phyloP scores from a whole-genome alignment of 176 grass and related monocot species.

The Eleusine coracana region DNA sequence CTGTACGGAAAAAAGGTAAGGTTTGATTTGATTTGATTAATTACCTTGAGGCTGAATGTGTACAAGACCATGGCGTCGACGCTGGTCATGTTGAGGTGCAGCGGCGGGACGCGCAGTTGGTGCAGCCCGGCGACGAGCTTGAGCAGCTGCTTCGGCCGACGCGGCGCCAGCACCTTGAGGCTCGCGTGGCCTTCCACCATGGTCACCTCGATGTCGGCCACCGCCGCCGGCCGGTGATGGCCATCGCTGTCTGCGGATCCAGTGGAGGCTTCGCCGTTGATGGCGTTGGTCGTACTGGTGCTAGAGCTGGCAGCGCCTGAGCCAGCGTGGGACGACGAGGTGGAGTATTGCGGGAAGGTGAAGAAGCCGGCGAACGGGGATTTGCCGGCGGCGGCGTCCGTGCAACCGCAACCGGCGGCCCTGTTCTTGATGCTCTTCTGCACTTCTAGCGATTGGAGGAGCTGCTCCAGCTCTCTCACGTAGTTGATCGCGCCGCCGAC shows the following conservation, averaged over 20 bases:
- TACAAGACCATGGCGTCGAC: slow-evolving; percentile 71
- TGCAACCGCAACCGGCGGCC: not conserved
- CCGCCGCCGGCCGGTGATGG: not conserved
- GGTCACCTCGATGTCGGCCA: slow-evolving; percentile 94
- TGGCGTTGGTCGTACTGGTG: not conserved
- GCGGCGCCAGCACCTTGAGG: slow-evolving; percentile 72
- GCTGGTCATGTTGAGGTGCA: slow-evolving; percentile 89
- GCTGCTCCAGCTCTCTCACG: slow-evolving; percentile 89
- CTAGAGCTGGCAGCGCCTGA: not conserved
- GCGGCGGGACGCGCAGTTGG: slow-evolving; percentile 62
- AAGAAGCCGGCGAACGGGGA: slow-evolving; percentile 82
- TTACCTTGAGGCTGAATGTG: slow-evolving; percentile 94
- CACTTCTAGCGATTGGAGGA: slow-evolving; percentile 76
- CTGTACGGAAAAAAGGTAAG: not conserved
- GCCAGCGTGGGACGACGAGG: not conserved
- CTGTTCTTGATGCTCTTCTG: slow-evolving; percentile 58
- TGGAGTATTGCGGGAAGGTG: slow-evolving; percentile 79
- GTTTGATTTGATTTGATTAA: not conserved
- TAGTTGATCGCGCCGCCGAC: slow-evolving; percentile 94
- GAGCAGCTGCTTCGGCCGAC: slow-evolving; percentile 71
- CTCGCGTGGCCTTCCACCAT: slow-evolving; percentile 97
- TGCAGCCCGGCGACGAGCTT: slow-evolving; percentile 66
- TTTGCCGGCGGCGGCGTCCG: not conserved
- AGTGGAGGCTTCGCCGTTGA: not conserved
- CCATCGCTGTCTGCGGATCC: not conserved